Percentiles rank a stretch among this genome's conserved stretches.
These are phyloP conservation scores for Leptomonas pyrrhocoris DNA, from an alignment of 208 protist species.

Conservation along the genomic window DNA sequence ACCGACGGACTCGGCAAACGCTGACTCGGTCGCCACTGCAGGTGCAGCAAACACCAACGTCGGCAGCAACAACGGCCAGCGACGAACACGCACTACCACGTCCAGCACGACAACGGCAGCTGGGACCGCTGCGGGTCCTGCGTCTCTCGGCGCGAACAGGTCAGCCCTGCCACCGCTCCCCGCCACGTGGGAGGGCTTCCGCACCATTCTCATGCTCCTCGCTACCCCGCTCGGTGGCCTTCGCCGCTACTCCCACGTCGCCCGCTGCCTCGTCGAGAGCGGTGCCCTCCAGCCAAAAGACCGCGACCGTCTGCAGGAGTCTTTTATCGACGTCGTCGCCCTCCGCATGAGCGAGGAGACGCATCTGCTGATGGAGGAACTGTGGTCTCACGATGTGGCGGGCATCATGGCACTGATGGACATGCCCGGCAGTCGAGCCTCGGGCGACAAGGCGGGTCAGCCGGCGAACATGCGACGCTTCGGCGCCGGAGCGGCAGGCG, in stretches of 20 bases:
- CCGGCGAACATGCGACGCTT: not conserved
- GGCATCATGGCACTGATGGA: slow-evolving; percentile 70
- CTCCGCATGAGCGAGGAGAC: slow-evolving; percentile 56
- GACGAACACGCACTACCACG: not conserved
- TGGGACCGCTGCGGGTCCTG: not conserved
- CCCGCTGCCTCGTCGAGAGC: slow-evolving; percentile 68
- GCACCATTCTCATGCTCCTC: slow-evolving; percentile 73
- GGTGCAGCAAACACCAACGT: not conserved
- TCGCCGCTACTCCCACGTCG: slow-evolving; percentile 73
- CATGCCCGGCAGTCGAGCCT: slow-evolving; percentile 10
- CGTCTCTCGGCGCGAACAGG: not conserved
- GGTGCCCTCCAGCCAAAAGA: slow-evolving; percentile 39
- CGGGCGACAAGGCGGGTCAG: not conserved
- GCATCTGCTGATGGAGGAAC: slow-evolving; percentile 62
- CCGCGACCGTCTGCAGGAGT: slow-evolving; percentile 40
- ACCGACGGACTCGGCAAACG: slow-evolving; percentile 8
- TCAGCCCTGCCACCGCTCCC: slow-evolving; percentile 49
- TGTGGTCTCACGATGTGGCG: slow-evolving; percentile 56
- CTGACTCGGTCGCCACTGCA: not conserved
- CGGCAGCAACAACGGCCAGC: not conserved
- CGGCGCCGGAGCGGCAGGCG: slow-evolving; percentile 3
- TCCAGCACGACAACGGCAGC: not conserved
- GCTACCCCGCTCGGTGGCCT: slow-evolving; percentile 67
- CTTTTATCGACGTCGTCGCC: slow-evolving; percentile 55
- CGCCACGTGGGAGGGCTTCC: slow-evolving; percentile 65